Evolutionary conservation across 768 basidiomycete genomes (phyloP), one percentile per base, ranked within the genome.

Genomic region (Mycena vulgaris): DNA sequence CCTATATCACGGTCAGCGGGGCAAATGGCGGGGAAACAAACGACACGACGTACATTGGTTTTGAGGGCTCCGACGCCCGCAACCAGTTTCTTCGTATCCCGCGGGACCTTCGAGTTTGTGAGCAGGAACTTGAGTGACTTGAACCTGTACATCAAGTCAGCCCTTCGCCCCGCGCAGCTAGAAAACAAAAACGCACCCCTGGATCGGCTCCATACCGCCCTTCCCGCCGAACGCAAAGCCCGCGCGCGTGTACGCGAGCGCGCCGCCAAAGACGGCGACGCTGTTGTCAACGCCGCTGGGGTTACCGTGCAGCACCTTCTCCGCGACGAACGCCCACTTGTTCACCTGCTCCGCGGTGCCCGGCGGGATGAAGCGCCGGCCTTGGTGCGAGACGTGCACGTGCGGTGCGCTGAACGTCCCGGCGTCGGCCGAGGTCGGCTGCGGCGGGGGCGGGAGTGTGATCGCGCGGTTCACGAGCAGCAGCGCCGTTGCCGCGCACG

Each of bases 221-320:
- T 91, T 90, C 82, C 85, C 90, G 14, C 47, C 51, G 8, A 70
- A 49, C 58, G 87, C 90, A 71, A 93, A 95, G 68, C 93, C 91
- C 74, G 94, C 84, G 64, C 94, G 89, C 21, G 93, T 94, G 82
- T 97, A 99, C 23, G 92, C 90, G 73, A 99, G 85, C 30, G 96
- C 98, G 55, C 97, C 97, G 23, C 98, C 98, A 76, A 92, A 94
- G 0, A 96, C 93, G 19, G 94, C 88, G 39, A 98, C 95, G 23
- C 96, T 94, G 80, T 99, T 99, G 79, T 99, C 98, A 27, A 99
- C 94, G 11, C 98, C 98, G 75, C 95, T 97, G 3, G 98, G 98
- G 76, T 94, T 99, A 0, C 98, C 98, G 78, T 99, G 98, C 58
- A 98, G 83, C 47, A 99, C 93, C 81, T 99, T 99, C 83, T 99